These are phyloP conservation scores for Aspergillus fijiensis DNA, from an alignment of 2,329 filamentous ascomycete genomes.

Conservation along the genomic window DNA sequence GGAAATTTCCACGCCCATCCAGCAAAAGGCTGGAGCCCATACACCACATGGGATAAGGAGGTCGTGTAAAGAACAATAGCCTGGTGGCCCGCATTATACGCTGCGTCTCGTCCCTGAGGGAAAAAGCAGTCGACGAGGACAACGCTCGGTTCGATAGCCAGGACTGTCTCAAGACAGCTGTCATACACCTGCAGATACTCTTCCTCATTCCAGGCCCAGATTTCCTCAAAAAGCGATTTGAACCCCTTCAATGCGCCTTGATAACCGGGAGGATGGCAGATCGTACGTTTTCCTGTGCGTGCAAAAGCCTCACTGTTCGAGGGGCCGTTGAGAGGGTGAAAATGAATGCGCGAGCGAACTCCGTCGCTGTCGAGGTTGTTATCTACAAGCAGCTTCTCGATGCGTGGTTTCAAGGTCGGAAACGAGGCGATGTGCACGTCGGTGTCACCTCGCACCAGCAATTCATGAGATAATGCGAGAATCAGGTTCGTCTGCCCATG, in stretches of 20 bases:
- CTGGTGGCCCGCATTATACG: not conserved
- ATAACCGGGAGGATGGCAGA: conserved; percentile 1
- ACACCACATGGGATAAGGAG: not conserved
- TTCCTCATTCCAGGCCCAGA: conserved; percentile 1
- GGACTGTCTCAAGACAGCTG: not conserved
- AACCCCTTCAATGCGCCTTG: conserved; percentile 1
- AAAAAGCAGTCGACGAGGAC: conserved; percentile 2
- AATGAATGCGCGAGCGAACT: not conserved
- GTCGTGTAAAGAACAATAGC: not conserved
- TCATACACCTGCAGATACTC: conserved; percentile 1
- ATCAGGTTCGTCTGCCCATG: not conserved
- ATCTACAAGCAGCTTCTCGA: not conserved
- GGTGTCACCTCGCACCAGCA: not conserved
- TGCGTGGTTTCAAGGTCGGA: not conserved
- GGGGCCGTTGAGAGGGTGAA: not conserved
- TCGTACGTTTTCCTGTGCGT: not conserved
- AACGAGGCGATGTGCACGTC: conserved; percentile 2
- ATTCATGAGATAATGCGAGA: not conserved
- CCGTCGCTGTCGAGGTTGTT: not conserved
- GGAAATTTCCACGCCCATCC: conserved; percentile 2
- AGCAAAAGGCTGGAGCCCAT: not conserved
- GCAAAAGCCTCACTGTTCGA: not conserved
- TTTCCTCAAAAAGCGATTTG: conserved; percentile 1
- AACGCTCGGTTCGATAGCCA: not conserved
- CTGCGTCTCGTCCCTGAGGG: not conserved